Evolutionary conservation across 768 basidiomycete genomes (phyloP), one percentile per base, ranked within the genome.

Genomic region (Zangia roseola): DNA sequence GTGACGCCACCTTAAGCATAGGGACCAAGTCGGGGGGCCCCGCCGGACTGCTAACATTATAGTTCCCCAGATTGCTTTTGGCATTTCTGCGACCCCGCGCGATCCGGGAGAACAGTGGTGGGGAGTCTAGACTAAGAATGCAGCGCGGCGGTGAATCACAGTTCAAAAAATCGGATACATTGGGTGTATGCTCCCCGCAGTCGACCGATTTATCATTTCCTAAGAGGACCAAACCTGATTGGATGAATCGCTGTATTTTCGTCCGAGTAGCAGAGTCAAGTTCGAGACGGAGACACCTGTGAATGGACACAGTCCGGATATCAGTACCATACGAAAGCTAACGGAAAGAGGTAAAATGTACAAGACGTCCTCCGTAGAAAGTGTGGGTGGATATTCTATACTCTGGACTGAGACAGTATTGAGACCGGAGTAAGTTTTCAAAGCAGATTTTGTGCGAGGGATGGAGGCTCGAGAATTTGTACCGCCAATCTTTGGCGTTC

Each of bases 61-160:
- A n/a, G n/a, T 8, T 52, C 10, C 39, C 42, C 14, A n/a, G 19
- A 25, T 33, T 28, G 13, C 24, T 24, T 12, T 21, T 25, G 33
- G 13, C 19, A 12, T 40, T 25, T 21, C 14, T 12, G 8, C 20
- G 49, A 40, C 36, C 19, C 28, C 33, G 46, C 6, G 33, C 54
- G 34, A 38, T 45, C 62, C 62, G 39, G 56, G 82, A 67, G 50
- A 84, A 80, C 6, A 83, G 59, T 0, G 76, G 77, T n/a, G 65
- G 77, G 53, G 61, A 74, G 48, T 56, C 67, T 46, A 55, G 62
- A 46, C 43, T 67, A 56, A 41, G 61, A 24, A 41, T 43, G 13
- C 42, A 54, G 36, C 46, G 63, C 49, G 34, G 62, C 50, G 60
- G 71, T 49, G 65, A 71, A 45, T 43, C 56, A 23, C 25, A 54